phyloP scores from a whole-genome alignment of 345 rosid species.

The Heritiera fomes region DNA sequence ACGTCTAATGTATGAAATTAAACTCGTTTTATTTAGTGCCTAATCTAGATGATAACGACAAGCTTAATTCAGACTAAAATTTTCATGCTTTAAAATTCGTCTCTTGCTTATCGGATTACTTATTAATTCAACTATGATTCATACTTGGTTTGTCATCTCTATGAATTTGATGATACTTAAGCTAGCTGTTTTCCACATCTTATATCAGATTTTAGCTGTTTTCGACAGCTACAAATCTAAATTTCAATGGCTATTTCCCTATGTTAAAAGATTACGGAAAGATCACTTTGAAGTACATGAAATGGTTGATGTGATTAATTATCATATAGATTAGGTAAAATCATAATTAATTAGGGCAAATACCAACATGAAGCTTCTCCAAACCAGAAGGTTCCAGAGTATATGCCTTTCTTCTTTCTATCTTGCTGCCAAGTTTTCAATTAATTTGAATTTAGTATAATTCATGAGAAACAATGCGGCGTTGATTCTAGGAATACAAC shows the following conservation, averaged over 20 bases:
- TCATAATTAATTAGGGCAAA: not conserved
- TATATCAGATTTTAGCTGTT: not conserved
- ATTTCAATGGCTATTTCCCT: not conserved
- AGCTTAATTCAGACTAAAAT: too few species aligned
- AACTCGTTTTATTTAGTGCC: too few species aligned
- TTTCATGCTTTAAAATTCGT: too few species aligned
- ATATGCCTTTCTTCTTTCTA: not conserved
- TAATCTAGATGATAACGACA: too few species aligned
- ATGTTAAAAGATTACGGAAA: not conserved
- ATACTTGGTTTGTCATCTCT: not conserved
- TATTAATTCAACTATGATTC: not conserved
- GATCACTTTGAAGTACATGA: not conserved
- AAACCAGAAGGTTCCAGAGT: not conserved
- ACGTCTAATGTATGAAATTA: not conserved
- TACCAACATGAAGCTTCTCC: not conserved
- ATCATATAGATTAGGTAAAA: conserved; percentile 1
- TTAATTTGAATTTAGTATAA: conserved; percentile 1
- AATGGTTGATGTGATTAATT: not conserved
- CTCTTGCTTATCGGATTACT: too few species aligned
- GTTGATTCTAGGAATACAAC: too few species aligned
- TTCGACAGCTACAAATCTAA: conserved; percentile 2
- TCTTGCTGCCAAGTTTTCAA: not conserved
- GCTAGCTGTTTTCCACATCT: conserved; percentile 10
- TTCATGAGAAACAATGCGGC: not conserved
- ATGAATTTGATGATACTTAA: not conserved